Percentiles rank a stretch among this genome's conserved stretches.
Conservation (phyloP, 1,284 basidiomycete species). For the Heimioporus punctisporus region DNA sequence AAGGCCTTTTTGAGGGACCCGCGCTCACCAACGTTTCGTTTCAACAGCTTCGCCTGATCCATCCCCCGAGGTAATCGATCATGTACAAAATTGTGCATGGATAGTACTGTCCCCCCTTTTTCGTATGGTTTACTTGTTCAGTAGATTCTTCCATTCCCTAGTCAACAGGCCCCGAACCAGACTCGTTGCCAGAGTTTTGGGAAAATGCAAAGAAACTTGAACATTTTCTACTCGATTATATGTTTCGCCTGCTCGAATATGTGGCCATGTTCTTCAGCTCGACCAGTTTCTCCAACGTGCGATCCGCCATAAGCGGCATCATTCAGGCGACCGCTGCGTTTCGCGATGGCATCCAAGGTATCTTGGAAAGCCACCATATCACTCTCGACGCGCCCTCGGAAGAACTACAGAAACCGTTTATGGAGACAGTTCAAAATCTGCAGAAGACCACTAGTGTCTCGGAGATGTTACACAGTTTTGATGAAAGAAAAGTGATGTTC, state of each 20-base stretch:
- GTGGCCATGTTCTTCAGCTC: conserved; percentile 2
- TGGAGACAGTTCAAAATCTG: neutral
- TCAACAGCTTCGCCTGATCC: too few relatives aligned
- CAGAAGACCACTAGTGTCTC: too few relatives aligned
- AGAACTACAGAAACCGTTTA: too few relatives aligned
- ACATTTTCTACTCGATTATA: conserved; percentile 1
- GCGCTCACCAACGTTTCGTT: too few relatives aligned
- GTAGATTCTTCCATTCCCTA: too few relatives aligned
- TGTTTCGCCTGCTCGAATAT: conserved; percentile 1
- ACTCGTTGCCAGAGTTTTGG: conserved; percentile 10
- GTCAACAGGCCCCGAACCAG: too few relatives aligned
- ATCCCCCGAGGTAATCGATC: too few relatives aligned
- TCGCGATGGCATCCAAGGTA: neutral
- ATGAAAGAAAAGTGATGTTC: conserved; percentile 2
- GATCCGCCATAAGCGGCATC: conserved; percentile 7
- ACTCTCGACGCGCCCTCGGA: conserved; percentile 1
- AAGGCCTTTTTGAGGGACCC: too few relatives aligned
- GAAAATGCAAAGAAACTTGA: conserved; percentile 1
- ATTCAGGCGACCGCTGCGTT: conserved; percentile 10
- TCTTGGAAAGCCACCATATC: conserved; percentile 3
- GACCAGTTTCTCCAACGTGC: conserved; percentile 3
- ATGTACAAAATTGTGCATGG: too few relatives aligned
- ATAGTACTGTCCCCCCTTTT: too few relatives aligned
- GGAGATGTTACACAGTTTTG: neutral
- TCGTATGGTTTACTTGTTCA: too few relatives aligned